Conservation (phyloP, 352 stramenopile genomes). For the Globisporangium nunn region DNA sequence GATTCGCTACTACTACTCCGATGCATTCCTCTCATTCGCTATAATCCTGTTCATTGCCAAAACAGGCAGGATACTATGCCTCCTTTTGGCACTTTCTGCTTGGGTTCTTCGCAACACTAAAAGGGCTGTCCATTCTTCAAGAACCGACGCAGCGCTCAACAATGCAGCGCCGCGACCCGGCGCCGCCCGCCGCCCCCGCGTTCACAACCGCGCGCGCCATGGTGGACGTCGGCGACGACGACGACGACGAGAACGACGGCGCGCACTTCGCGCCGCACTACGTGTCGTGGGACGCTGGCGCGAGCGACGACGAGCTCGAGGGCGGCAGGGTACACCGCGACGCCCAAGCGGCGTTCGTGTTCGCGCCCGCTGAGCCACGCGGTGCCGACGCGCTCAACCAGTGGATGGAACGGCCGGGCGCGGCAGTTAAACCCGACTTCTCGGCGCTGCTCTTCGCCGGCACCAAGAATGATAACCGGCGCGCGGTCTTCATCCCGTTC, state of each 20-base stretch:
- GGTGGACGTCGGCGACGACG: background rate
- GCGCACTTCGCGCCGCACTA: conserved; percentile 1
- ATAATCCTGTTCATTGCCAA: background rate
- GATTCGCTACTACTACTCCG: background rate
- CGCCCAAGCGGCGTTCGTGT: conserved; percentile 9
- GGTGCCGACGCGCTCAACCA: background rate
- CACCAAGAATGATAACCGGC: background rate
- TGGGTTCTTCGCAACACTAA: background rate
- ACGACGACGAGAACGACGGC: background rate
- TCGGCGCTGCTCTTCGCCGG: background rate
- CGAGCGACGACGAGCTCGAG: conserved; percentile 9
- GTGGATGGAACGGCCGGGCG: conserved; percentile 2
- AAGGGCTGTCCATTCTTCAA: background rate
- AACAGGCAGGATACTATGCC: background rate
- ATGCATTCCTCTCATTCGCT: background rate
- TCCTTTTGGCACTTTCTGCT: no score
- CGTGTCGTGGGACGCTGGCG: conserved; percentile 1
- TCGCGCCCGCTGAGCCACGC: conserved; percentile 1
- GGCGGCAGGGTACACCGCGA: background rate
- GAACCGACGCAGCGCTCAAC: background rate
- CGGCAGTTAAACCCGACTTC: conserved; percentile 3
- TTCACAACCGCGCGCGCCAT: background rate
- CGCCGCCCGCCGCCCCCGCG: no score
- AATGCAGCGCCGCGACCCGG: background rate
- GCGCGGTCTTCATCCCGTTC: background rate